Evolutionary conservation across 2,329 filamentous ascomycete genomes (phyloP).

Genomic region (Colletotrichum echinochloae): DNA sequence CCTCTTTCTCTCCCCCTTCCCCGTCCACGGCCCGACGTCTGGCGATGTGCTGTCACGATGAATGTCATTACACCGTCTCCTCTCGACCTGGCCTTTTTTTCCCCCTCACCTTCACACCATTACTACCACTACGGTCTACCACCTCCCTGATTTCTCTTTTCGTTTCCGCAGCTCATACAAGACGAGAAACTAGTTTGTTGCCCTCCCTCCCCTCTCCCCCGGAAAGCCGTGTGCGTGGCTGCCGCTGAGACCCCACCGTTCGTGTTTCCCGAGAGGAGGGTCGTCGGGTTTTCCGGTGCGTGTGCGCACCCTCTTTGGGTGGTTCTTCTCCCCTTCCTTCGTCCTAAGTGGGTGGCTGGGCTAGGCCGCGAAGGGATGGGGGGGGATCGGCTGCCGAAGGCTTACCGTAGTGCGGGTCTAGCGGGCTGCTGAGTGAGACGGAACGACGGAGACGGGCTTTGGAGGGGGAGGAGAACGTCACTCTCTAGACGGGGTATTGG

Average conservation of each 20-base stretch:
- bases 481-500: neutral
- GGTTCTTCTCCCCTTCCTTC: neutral
- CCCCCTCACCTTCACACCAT: neutral
- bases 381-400: constrained; percentile 25
- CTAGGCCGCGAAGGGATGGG: no score
- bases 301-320: neutral
- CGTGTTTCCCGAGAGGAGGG: neutral
- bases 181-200: neutral
- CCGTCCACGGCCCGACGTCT: neutral
- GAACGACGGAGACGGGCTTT: neutral
- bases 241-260: neutral
- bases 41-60: neutral
- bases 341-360: neutral
- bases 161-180: neutral
- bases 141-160: neutral
- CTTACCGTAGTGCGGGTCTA: neutral
- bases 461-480: neutral
- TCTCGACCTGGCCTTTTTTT: neutral
- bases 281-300: neutral
- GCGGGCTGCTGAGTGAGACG: neutral
- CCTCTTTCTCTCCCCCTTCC: no score
- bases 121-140: neutral
- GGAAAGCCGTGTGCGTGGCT: neutral
- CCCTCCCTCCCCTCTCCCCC: no score
- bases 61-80: neutral